These are phyloP conservation scores for Pneumocystis sp. DNA, from an alignment of 1,139 yeast species.

Conservation along the genomic window DNA sequence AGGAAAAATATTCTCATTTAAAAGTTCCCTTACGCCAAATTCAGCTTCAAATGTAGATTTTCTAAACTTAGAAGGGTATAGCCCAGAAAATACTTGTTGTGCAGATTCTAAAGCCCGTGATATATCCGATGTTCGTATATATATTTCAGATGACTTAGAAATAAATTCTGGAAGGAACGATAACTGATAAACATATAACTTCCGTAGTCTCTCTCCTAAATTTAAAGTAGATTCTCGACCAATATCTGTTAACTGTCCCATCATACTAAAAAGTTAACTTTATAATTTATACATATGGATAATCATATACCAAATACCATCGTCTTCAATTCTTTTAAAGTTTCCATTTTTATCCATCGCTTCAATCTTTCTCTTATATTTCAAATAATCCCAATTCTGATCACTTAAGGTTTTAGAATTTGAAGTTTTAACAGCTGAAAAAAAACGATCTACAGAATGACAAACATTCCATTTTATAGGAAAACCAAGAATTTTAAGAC, in stretches of 20 bases:
- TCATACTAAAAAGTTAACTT: conserved; percentile 7
- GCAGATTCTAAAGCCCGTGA: conserved; percentile 16
- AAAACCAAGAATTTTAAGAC: conserved; percentile 16
- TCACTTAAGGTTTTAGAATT: background rate
- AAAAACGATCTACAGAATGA: conserved; percentile 14
- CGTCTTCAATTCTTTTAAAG: conserved; percentile 1
- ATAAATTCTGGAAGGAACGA: conserved; percentile 13
- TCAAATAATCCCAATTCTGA: conserved; percentile 4
- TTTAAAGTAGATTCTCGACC: conserved; percentile 15
- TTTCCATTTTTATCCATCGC: background rate
- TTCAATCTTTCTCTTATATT: conserved; percentile 7
- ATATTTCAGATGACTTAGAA: conserved; percentile 10
- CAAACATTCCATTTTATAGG: conserved; percentile 16
- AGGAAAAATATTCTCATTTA: conserved; percentile 17
- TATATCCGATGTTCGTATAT: conserved; percentile 16
- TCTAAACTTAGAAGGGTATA: conserved; percentile 15
- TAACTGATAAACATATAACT: conserved; percentile 15
- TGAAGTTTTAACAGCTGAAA: conserved; percentile 1
- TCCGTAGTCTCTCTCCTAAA: conserved; percentile 15
- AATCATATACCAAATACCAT: conserved; percentile 6
- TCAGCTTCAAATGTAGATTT: conserved; percentile 9
- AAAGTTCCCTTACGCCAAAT: conserved; percentile 14
- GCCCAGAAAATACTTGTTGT: conserved; percentile 16
- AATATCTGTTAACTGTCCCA: conserved; percentile 17
- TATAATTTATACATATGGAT: background rate